Base-by-base conservation (phyloP, 2,329 filamentous ascomycete genomes). In the Apiospora rasikravindrae region DNA sequence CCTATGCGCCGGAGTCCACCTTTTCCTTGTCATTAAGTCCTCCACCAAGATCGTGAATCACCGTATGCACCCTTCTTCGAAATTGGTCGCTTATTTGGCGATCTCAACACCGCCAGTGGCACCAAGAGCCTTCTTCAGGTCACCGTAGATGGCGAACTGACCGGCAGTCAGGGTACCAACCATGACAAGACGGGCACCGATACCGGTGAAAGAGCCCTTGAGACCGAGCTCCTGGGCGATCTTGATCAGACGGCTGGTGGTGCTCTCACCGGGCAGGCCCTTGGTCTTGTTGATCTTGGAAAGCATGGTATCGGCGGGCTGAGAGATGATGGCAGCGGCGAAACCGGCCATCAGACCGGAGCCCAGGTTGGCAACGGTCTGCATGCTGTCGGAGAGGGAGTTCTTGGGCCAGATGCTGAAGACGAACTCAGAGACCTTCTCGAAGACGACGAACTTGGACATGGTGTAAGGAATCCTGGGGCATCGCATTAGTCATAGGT, bases 211-310 rank as follows among this genome's bases (percentile, higher is more conserved):
- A 66, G 87, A 90, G 78, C 92, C 92, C 77, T 86, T 86, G 81
- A 94, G 76, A 82, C 92, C 92, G 75, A 94, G 90, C 83, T 94
- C 92, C 83, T 90, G 90, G 77, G 85, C 91, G 80, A 94, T 94
- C 90, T 94, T 93, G 85, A 93, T 86, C 77, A 94, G 84, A 83
- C 92, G 90, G 84, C 85, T 88, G 80, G 88, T 88, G 78, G 91
- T 94, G 79, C 92, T 88, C 86, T 94, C 92, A 85, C 92, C 92
- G 72, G 92, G 92, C 71, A 88, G 85, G 84, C 91, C 92, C 77
- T 91, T 90, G 83, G 90, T 92, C 90, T 93, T 94, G 90, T 94
- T 94, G 87, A 94, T 93, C 89, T 93, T 93, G 84, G 88, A 91
- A 76, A 94, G 89, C 92, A 94, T 94, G 78, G 92, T 94, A 83